Base-by-base conservation (phyloP, 495 filamentous ascomycete genomes). In the Hyaloscypha hepaticicola region DNA sequence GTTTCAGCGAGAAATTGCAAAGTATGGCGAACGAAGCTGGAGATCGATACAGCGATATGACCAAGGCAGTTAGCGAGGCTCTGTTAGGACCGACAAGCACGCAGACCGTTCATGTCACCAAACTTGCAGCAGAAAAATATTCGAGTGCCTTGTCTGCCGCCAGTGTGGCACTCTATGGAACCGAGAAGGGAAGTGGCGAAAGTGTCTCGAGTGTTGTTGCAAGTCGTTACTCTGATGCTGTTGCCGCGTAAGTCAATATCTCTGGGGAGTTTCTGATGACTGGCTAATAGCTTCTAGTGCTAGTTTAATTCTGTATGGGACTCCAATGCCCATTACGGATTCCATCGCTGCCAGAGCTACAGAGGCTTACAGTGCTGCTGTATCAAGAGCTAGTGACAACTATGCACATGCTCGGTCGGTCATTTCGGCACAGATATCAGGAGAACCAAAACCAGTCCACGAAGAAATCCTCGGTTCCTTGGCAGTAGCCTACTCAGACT, bases 331-430 rank as follows among this genome's bases (percentile, higher is more conserved):
- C 7, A 69, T 74, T n/a, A 71, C 70, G 28, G 64, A 75, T 27
- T 76, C 79, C 27, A 58, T 83, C 41, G 70, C 76, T 9, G 72
- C 71, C 22, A 71, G 76, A 66, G 87, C 87, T 25, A 81, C 78
- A 55, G 82, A 83, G 4, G 83, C 80, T 31, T 92, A 92, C 73
- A 80, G 78, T 14, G 76, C 79, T 34, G 89, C 89, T 34, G 69
- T 88, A 3, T 79, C 79, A 21, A 75, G 78, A 19, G 90, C 90
- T 31, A 80, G 82, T 48, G 77, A 83, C 33, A 83, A 87, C 26
- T 92, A 90, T 69, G 81, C 80, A 0, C 83, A 85, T 22, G 90
- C 89, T 3, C 84, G 87, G 67, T 85, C 84, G 5, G 79, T 82
- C n/a, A 77, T 88, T 1, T 87, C 87, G 2, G 82, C 78, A 12